Base-by-base conservation (phyloP, 306 rosid species). In the Astragalus glycyphyllos region DNA sequence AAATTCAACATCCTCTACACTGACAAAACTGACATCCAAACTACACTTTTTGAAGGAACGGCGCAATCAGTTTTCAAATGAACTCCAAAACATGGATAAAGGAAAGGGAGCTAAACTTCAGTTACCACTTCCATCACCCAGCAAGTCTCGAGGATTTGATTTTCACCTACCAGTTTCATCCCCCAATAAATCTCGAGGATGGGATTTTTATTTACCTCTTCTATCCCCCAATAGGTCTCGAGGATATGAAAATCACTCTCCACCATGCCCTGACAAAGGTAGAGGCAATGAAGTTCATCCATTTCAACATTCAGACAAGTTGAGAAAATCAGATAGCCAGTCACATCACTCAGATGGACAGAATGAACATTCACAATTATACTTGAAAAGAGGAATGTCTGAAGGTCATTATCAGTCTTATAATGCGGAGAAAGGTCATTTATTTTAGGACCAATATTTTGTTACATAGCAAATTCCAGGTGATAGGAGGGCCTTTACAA, bases 1-100 rank as follows among this genome's bases (percentile, higher is more conserved):
- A 20, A 78, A 76, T 73, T 82, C 74, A 10, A 68, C 89, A 5
- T 8, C 77, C 69, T 81, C 84, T 56, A 79, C 88, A 15, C 67
- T 89, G 58, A 80, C 92, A 4, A 91, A 84, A 79, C 61, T 92
- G 80, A 82, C 96, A 4, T 73, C 84, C 61, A 77, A 85, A 71
- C 81, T 87, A 45, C 84, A 86, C 81, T 82, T 92, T 71, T 60
- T 87, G 90, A 89, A 92, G 76, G 96, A 87, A 72, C 82, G 86
- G 16, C 88, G 90, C 16, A 82, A 60, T 84, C 91, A 13, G 29
- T n/a, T 37, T 69, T 23, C 65, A 54, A 41, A 20, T 69, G 51
- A 69, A 13, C 15, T 32, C 11, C 45, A 32, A 12, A 71, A 31
- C 11, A 2, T 71, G 12, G 40, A 78, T 64, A 83, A 71, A 65